These are phyloP conservation scores for Penicillium daleae DNA, from an alignment of 495 filamentous ascomycete genomes.

Conservation along the genomic window DNA sequence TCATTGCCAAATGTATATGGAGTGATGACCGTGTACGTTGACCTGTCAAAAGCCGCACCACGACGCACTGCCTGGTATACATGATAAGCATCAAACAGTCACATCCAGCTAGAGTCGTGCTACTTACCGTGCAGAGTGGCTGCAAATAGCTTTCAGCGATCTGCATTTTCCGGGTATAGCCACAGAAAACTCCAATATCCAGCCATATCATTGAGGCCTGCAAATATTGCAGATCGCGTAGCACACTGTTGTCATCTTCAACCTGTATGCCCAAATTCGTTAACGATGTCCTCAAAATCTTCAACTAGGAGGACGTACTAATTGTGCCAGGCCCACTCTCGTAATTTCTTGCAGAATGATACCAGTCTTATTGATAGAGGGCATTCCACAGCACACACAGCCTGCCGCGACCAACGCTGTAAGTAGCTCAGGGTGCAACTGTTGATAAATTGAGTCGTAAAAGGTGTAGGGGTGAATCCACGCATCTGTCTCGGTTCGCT, in stretches of 20 bases:
- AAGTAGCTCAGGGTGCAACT: conserved; percentile 55
- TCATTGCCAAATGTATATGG: conserved; percentile 43
- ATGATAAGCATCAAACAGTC: not conserved
- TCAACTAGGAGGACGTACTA: conserved; percentile 25
- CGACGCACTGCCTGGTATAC: conserved; percentile 26
- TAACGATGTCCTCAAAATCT: not conserved
- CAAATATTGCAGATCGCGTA: conserved; percentile 56
- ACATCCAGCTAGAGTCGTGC: not conserved
- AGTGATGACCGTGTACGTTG: conserved; percentile 45
- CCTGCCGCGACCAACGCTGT: conserved; percentile 57
- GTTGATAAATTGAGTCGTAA: conserved; percentile 45
- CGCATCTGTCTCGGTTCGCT: conserved; percentile 52
- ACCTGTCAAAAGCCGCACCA: conserved; percentile 41
- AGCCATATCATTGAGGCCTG: conserved; percentile 58
- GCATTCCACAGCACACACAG: conserved; percentile 55
- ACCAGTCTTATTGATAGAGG: conserved; percentile 60
- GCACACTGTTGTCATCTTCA: conserved; percentile 58
- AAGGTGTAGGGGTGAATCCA: conserved; percentile 63
- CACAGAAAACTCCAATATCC: conserved; percentile 64
- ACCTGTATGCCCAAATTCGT: conserved; percentile 29
- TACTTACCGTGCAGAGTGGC: conserved; percentile 48
- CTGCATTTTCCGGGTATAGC: conserved; percentile 65
- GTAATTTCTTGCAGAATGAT: conserved; percentile 61
- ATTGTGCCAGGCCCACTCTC: conserved; percentile 47
- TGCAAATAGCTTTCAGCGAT: conserved; percentile 61